Evolutionary conservation across 257 asterid genomes (phyloP).

Genomic region (Solanum chaucha): DNA sequence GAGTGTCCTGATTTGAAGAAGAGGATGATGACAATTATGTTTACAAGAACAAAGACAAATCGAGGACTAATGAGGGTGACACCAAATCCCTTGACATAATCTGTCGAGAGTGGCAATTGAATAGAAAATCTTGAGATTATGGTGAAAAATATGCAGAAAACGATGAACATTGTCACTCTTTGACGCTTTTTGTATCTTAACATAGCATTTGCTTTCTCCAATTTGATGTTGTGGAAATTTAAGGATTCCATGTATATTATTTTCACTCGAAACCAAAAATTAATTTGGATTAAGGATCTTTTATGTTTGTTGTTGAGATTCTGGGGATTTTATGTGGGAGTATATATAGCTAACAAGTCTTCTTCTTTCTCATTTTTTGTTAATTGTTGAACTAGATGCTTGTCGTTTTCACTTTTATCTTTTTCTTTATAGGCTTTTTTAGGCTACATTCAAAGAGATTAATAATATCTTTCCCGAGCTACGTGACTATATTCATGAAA

Average conservation of each 20-base stretch:
- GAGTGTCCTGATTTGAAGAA: slow-evolving; percentile 27
- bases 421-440: not conserved
- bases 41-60: slow-evolving; percentile 55
- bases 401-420: not conserved
- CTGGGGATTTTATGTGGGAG: not conserved
- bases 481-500: too few species aligned
- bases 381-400: not conserved
- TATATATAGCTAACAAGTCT: not conserved
- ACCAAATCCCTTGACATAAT: slow-evolving; percentile 31
- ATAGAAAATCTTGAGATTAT: slow-evolving; percentile 23
- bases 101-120: slow-evolving; percentile 23
- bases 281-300: not conserved
- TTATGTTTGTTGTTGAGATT: not conserved
- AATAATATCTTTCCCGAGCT: not conserved
- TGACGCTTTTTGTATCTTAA: slow-evolving; percentile 6
- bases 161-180: slow-evolving; percentile 15
- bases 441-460: not conserved
- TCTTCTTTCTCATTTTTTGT: not conserved
- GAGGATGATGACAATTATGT: slow-evolving; percentile 47
- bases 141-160: slow-evolving; percentile 13
- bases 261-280: not conserved
- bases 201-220: slow-evolving; percentile 26
- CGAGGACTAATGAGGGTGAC: slow-evolving; percentile 28
- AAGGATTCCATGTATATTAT: slow-evolving; percentile 13
- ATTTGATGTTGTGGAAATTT: slow-evolving; percentile 16